These are phyloP conservation scores for Colletotrichum nymphaeae DNA, from an alignment of 2,329 filamentous ascomycete species.

Conservation along the genomic window DNA sequence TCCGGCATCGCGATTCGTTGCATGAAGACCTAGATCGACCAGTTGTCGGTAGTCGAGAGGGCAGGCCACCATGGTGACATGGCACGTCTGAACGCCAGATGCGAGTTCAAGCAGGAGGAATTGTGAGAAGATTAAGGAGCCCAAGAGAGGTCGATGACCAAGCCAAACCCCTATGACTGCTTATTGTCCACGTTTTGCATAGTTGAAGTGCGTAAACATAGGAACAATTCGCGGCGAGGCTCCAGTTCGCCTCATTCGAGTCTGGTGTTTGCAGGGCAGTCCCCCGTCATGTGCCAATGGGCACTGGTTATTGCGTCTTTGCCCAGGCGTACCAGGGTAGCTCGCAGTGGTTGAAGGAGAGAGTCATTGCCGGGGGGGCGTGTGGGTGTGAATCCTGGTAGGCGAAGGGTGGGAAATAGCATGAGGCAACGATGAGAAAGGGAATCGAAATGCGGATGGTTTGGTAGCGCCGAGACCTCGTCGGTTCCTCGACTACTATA, in stretches of 20 bases:
- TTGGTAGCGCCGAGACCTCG: not conserved
- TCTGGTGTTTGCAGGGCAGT: constrained; percentile 32
- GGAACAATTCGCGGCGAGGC: constrained; percentile 22
- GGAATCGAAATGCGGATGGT: not conserved
- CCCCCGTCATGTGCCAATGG: constrained; percentile 33
- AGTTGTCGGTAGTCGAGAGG: constrained; percentile 1
- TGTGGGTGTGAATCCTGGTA: constrained; percentile 18
- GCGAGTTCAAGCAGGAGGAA: not conserved
- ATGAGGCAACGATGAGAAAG: constrained; percentile 11
- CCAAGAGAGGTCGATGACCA: constrained; percentile 5
- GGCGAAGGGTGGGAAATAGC: constrained; percentile 8
- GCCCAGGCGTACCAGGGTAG: constrained; percentile 6
- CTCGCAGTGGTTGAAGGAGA: constrained; percentile 1
- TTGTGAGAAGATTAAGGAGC: constrained; percentile 6
- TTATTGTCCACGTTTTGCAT: constrained; percentile 18
- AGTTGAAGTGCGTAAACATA: constrained; percentile 15
- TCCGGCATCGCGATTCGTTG: constrained; percentile 23
- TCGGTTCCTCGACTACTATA: not conserved
- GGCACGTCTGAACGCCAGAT: constrained; percentile 25
- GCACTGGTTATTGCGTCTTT: constrained; percentile 30
- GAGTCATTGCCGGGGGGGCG: constrained; percentile 15
- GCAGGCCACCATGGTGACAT: constrained; percentile 26
- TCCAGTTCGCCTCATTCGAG: constrained; percentile 34
- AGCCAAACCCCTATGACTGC: constrained; percentile 11
- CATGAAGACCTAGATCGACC: constrained; percentile 15